Evolutionary conservation across 192 early-diverging fungal species (phyloP), one percentile per base, ranked within the genome.

Genomic region (Cetraspora pellucida): DNA sequence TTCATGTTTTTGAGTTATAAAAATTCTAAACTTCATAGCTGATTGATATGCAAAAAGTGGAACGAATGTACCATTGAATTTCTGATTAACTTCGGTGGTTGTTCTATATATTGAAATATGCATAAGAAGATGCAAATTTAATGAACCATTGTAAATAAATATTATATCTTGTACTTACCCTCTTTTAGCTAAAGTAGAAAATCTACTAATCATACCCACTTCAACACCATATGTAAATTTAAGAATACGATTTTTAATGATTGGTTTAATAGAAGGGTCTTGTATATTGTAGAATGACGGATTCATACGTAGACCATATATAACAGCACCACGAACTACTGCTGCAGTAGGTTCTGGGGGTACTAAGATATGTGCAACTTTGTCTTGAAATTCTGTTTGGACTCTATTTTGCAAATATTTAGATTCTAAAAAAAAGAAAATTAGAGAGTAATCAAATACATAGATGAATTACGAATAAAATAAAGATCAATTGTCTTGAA

Each of bases 321-420:
- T 77, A 45, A 88, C 83, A 11, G 87, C 87, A 10, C 87, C 87
- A 72, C 82, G 85, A 13, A 83, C 79, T 43, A 88, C 82, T 47
- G 87, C 81, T 67, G 85, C 57, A 27, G 86, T 86, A 46, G 84
- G 82, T 68, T 85, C 80, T 27, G 83, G 81, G 6, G 87, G 87
- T 61, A 85, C 81, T n/a, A 82, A 82, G n/a, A 89, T 81, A 6
- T 82, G 52, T 4, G 77, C 72, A 4, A 87, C 81, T 19, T 78
- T 74, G 21, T 10, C 30, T 61, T 77, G 70, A 73, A 88, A 88
- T 55, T 82, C 80, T 57, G 85, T 75, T 60, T 83, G 67, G 37
- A 88, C 81, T 75, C 81, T 81, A 30, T 60, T 77, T 69, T 81
- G 78, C 25, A 88, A 64, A 61, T 88, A 88, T 16, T 80, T 69